Evolutionary conservation across 768 basidiomycete genomes (phyloP).

Genomic region (Suillus sp.): DNA sequence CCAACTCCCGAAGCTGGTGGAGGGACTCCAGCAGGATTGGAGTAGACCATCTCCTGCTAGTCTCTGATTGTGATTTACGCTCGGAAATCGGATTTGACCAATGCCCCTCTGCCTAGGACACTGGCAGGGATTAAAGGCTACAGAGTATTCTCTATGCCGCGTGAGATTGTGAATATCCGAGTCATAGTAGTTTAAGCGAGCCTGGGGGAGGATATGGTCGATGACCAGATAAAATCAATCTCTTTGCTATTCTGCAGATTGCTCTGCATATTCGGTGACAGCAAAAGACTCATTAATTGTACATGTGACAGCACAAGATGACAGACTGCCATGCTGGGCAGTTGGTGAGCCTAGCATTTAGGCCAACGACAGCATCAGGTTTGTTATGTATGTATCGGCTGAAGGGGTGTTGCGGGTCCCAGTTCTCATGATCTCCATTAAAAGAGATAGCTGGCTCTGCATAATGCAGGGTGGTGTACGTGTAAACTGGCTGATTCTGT

Average conservation of each 20-base stretch:
- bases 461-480: slow-evolving; percentile 38
- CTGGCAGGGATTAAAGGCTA: slow-evolving; percentile 37
- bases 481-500: slow-evolving; percentile 32
- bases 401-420: slow-evolving; percentile 27
- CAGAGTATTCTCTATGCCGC: slow-evolving; percentile 29
- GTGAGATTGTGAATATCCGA: slow-evolving; percentile 26
- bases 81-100: slow-evolving; percentile 29
- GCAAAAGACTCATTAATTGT: slow-evolving; percentile 34
- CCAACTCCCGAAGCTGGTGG: slow-evolving; percentile 6
- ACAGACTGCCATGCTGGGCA: slow-evolving; percentile 41
- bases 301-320: slow-evolving; percentile 33
- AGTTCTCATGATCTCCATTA: slow-evolving; percentile 28
- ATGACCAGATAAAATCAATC: slow-evolving; percentile 34
- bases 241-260: slow-evolving; percentile 35
- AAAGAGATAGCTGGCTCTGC: slow-evolving; percentile 42
- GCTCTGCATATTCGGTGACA: slow-evolving; percentile 39
- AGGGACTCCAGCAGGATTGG: slow-evolving; percentile 1
- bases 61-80: slow-evolving; percentile 32
- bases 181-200: slow-evolving; percentile 21
- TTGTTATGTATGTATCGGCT: slow-evolving; percentile 17
- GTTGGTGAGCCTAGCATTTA: slow-evolving; percentile 41
- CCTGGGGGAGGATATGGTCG: slow-evolving; percentile 22
- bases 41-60: background rate
- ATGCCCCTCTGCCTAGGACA: slow-evolving; percentile 34
- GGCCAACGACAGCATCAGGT: slow-evolving; percentile 46